Evolutionary conservation across 1,139 yeast genomes (phyloP).

Genomic region (Candida albicans): DNA sequence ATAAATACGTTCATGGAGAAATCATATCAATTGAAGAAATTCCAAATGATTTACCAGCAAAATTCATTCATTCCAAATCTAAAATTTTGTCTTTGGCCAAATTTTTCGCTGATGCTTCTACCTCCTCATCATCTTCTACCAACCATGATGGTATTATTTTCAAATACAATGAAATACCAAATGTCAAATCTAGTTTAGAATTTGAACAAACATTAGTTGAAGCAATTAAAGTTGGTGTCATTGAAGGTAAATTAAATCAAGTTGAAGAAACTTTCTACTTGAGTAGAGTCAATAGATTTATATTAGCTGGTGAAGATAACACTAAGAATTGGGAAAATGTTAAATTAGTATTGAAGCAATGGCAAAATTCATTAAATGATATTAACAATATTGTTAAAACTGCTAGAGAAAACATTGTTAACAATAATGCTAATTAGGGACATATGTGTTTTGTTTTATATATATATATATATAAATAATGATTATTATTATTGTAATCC

Average conservation of each 20-base stretch:
- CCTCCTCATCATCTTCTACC: constrained; percentile 18
- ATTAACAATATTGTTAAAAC: constrained; percentile 45
- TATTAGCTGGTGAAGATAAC: constrained; percentile 41
- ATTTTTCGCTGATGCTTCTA: constrained; percentile 28
- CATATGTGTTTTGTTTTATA: not conserved
- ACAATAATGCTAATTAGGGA: constrained; percentile 17
- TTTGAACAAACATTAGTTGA: constrained; percentile 45
- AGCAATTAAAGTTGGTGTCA: constrained; percentile 45
- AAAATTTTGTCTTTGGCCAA: constrained; percentile 45
- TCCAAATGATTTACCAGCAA: constrained; percentile 18
- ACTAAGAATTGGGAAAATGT: constrained; percentile 40
- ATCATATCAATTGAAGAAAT: constrained; percentile 16
- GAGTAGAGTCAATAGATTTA: constrained; percentile 44
- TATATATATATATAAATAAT: not conserved
- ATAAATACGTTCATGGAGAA: constrained; percentile 39
- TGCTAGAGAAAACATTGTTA: constrained; percentile 47
- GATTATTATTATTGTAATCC: not conserved
- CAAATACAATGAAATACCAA: constrained; percentile 41
- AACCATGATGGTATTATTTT: constrained; percentile 20
- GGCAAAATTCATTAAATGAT: constrained; percentile 44
- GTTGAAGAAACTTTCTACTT: constrained; percentile 44
- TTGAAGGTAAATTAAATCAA: constrained; percentile 52
- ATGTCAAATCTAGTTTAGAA: constrained; percentile 31
- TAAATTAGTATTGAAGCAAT: constrained; percentile 35
- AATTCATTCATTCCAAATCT: constrained; percentile 35